These are phyloP conservation scores for Mycena maculata DNA, from an alignment of 768 basidiomycete species.

Conservation along the genomic window DNA sequence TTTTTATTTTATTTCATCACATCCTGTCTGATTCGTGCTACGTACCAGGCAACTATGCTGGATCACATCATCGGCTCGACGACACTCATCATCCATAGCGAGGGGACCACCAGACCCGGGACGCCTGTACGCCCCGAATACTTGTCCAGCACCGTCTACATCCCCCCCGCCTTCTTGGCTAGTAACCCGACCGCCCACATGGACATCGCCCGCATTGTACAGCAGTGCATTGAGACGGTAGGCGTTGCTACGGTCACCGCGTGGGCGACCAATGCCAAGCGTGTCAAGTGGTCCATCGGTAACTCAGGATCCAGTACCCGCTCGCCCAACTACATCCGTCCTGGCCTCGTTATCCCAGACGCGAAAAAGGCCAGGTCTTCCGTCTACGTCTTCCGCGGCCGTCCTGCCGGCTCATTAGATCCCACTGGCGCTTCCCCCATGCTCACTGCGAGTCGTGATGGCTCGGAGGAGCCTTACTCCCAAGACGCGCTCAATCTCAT, in stretches of 20 bases:
- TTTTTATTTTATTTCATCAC: neutral
- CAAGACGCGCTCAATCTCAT: too few species aligned
- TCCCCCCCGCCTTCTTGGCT: neutral
- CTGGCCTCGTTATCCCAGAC: neutral
- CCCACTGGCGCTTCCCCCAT: too few species aligned
- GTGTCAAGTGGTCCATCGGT: neutral
- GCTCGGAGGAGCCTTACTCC: too few species aligned
- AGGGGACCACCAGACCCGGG: neutral
- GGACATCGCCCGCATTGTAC: conserved; percentile 16
- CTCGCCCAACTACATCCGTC: neutral
- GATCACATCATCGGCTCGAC: neutral
- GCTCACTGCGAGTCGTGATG: too few species aligned
- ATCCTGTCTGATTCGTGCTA: too few species aligned
- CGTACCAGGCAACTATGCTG: neutral
- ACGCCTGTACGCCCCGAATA: neutral
- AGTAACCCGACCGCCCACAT: neutral
- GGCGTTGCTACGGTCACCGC: conserved; percentile 10
- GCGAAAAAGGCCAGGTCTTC: too few species aligned
- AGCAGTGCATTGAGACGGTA: conserved; percentile 16
- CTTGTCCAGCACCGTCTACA: neutral
- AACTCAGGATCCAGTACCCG: neutral
- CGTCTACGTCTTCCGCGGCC: too few species aligned
- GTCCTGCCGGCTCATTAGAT: too few species aligned
- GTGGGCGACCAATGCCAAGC: neutral
- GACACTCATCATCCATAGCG: conserved; percentile 7